A percentile compares a stretch with the other conserved stretches of the same genome.
Conservation (phyloP, 2,329 filamentous ascomycete species). For the Cladobotryum protrusum region DNA sequence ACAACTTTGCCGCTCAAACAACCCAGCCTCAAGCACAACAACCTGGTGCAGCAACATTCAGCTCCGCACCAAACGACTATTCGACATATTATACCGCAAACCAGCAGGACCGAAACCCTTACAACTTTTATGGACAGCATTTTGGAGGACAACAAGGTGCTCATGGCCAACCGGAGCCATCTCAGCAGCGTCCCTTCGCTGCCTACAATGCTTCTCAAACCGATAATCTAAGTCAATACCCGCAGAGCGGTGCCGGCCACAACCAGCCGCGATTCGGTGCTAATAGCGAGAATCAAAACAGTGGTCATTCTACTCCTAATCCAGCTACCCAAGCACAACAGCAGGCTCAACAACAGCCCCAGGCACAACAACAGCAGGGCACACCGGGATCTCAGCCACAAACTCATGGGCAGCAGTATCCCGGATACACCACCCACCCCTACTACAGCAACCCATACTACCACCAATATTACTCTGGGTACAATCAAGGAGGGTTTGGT, state of each 20-base stretch:
- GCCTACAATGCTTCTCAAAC: slow-evolving; percentile 64
- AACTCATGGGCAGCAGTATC: slow-evolving; percentile 43
- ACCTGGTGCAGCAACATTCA: slow-evolving; percentile 56
- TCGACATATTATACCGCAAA: slow-evolving; percentile 81
- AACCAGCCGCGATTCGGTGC: slow-evolving; percentile 55
- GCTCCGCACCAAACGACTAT: slow-evolving; percentile 72
- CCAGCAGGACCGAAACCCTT: slow-evolving; percentile 63
- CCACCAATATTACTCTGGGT: slow-evolving; percentile 52
- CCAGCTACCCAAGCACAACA: slow-evolving; percentile 56
- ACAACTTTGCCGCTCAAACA: slow-evolving; percentile 53
- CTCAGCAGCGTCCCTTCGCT: slow-evolving; percentile 69
- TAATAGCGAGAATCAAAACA: slow-evolving; percentile 67
- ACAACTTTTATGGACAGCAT: slow-evolving; percentile 70
- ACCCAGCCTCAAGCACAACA: slow-evolving; percentile 53
- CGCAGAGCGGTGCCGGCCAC: slow-evolving; percentile 57
- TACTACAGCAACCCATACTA: slow-evolving; percentile 61
- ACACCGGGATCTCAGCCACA: slow-evolving; percentile 40
- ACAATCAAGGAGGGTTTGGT: slow-evolving; percentile 45
- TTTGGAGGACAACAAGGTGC: slow-evolving; percentile 45
- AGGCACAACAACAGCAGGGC: slow-evolving; percentile 40
- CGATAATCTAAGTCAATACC: slow-evolving; percentile 63
- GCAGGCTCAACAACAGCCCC: slow-evolving; percentile 35
- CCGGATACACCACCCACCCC: slow-evolving; percentile 47
- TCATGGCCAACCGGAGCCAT: slow-evolving; percentile 66
- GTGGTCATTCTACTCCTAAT: slow-evolving; percentile 86